Base-by-base conservation (phyloP, 441 rosid species). In the Bocquillonia castaneifolia region DNA sequence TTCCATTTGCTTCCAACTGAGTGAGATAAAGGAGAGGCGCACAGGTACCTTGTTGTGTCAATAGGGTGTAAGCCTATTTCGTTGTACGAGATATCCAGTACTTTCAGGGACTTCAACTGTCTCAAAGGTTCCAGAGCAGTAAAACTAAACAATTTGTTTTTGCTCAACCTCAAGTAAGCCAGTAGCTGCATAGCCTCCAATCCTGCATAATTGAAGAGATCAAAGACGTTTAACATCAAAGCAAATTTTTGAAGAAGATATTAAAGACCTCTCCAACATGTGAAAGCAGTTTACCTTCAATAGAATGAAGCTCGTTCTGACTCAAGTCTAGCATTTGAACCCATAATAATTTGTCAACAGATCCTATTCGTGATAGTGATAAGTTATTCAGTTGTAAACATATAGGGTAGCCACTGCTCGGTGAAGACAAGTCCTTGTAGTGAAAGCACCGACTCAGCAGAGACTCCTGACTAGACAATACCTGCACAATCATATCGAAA, bases 261-360 rank as follows among this genome's bases (percentile, higher is more conserved):
- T 22, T 14, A 22, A 26, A 28, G 42, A 71, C 25, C 39, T 10
- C 48, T 59, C 42, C 23, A 37, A 71, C 34, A 61, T 58, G 47
- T 12, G 25, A 53, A 50, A 73, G 69, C 34, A 78, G 70, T 32
- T 69, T 83, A 88, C 97, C 99, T 85, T 93, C 93, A 58, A 91
- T 72, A 66, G 97, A 91, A 62, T 37, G 86, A 57, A 93, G 88
- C 69, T 93, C 91, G 54, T 91, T 91, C 75, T 83, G 82, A 80
- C 97, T 84, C 64, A 93, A 89, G 79, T 93, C 96, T 74, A 91
- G 83, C 84, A 88, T 85, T 78, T 87, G 96, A 68, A 93, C 95
- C 95, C 95, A 89, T 72, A 93, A 71, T 39, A 93, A 80, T 59
- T 80, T 87, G 69, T 84, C 88, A 67, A 86, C 73, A 60, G 84